phyloP scores from a whole-genome alignment of 306 rosid species.

The Mimosa bimucronata region DNA sequence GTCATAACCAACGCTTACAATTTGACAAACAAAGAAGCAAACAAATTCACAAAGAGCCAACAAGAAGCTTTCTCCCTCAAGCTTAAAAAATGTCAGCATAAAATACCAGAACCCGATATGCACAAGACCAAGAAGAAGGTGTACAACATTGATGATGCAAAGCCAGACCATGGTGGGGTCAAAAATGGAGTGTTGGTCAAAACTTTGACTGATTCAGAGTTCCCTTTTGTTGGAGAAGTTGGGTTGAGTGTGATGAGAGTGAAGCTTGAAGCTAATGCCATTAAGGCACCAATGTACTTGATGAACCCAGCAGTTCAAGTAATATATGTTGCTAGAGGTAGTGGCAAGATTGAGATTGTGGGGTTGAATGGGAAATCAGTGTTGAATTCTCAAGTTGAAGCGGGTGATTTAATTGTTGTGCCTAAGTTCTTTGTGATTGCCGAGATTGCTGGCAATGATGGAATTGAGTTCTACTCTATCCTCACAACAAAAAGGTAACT shows the following conservation, averaged over 20 bases:
- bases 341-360: constrained; percentile 43
- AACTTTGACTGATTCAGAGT: constrained; percentile 36
- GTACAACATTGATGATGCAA: constrained; percentile 33
- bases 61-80: constrained; percentile 32
- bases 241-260: constrained; percentile 35
- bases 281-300: constrained; percentile 12
- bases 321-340: constrained; percentile 43
- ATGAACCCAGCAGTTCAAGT: constrained; percentile 40
- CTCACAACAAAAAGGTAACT: constrained; percentile 21
- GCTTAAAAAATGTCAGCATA: constrained; percentile 20
- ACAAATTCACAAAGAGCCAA: constrained; percentile 45
- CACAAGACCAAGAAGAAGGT: constrained; percentile 25
- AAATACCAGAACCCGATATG: constrained; percentile 40
- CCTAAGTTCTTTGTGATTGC: constrained; percentile 46
- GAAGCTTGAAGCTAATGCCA: constrained; percentile 26
- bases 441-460: constrained; percentile 40
- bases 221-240: constrained; percentile 20
- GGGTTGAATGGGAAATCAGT: constrained; percentile 37
- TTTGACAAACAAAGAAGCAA: constrained; percentile 14
- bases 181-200: constrained; percentile 26
- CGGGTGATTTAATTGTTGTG: constrained; percentile 48
- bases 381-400: constrained; percentile 43
- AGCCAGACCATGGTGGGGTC: background rate
- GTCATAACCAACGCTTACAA: constrained; percentile 34
- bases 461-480: constrained; percentile 46